Conservation (phyloP, 1,284 basidiomycete species). For the Xanthoconium separans region DNA sequence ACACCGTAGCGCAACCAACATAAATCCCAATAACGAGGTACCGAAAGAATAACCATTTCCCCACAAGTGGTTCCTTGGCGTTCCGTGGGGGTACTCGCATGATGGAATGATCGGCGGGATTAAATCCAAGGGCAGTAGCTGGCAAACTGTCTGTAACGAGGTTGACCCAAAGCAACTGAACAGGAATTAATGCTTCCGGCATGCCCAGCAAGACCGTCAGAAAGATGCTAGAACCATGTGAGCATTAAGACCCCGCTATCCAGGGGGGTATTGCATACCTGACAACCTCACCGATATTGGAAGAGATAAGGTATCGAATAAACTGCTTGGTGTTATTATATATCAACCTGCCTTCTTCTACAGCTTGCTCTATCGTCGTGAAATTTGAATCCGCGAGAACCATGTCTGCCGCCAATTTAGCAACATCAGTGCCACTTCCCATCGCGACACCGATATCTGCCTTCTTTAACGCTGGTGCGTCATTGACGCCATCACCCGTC, state of each 20-base stretch:
- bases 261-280: conserved; percentile 44
- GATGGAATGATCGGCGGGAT: conserved; percentile 93
- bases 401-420: conserved; percentile 97
- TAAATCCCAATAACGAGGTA: conserved; percentile 94
- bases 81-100: conserved; percentile 92
- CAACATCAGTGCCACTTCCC: conserved; percentile 98
- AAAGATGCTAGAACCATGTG: conserved; percentile 70
- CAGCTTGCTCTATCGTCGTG: conserved; percentile 91
- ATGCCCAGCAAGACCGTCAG: conserved; percentile 95
- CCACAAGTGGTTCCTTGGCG: conserved; percentile 87
- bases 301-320: conserved; percentile 92
- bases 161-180: conserved; percentile 98
- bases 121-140: conserved; percentile 98
- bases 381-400: conserved; percentile 89
- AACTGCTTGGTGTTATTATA: conserved; percentile 99
- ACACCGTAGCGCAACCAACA: conserved; percentile 93
- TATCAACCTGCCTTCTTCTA: conserved; percentile 95
- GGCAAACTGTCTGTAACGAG: conserved; percentile 94
- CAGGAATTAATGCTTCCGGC: conserved; percentile 97
- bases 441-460: conserved; percentile 99
- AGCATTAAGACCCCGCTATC: neutral
- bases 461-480: conserved; percentile 95
- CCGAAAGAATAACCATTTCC: conserved; percentile 93
- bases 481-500: conserved; percentile 96
- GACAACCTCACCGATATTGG: conserved; percentile 98